These are phyloP conservation scores for Aspergillus fumigatiaffinis DNA, from an alignment of 2,329 filamentous ascomycete species.

Conservation along the genomic window DNA sequence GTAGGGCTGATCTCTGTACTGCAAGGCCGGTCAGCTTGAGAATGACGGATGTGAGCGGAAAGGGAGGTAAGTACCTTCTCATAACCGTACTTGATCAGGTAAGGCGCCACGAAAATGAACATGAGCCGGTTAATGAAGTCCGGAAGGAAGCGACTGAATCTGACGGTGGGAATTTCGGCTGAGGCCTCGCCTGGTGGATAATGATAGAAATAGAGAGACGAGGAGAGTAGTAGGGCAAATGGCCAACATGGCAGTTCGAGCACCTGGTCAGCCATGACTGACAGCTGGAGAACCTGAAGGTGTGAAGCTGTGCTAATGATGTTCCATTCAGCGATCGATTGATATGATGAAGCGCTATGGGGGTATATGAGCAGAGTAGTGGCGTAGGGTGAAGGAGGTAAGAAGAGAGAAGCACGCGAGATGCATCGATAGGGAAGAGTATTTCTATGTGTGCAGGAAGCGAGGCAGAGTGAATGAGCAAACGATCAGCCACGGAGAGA, in stretches of 20 bases:
- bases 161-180: conserved; percentile 20
- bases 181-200: background rate
- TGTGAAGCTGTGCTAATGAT: background rate
- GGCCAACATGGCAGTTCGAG: background rate
- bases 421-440: background rate
- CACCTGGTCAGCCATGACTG: background rate
- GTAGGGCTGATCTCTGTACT: conserved; percentile 26
- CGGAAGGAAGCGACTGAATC: conserved; percentile 17
- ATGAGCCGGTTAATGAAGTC: conserved; percentile 23
- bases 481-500: background rate
- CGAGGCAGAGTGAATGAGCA: background rate
- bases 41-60: background rate
- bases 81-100: conserved; percentile 25
- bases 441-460: background rate
- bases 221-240: background rate
- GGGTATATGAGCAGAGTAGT: background rate
- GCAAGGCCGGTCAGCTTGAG: conserved; percentile 1
- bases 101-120: conserved; percentile 19
- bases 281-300: background rate
- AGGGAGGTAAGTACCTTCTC: conserved; percentile 13
- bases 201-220: background rate
- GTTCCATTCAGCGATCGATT: background rate
- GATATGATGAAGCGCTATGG: background rate
- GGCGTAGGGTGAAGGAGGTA: background rate
- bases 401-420: background rate